Evolutionary conservation across 805 yeast species (phyloP), one percentile per base, ranked within the genome.

Genomic region (Starmera quercuum): DNA sequence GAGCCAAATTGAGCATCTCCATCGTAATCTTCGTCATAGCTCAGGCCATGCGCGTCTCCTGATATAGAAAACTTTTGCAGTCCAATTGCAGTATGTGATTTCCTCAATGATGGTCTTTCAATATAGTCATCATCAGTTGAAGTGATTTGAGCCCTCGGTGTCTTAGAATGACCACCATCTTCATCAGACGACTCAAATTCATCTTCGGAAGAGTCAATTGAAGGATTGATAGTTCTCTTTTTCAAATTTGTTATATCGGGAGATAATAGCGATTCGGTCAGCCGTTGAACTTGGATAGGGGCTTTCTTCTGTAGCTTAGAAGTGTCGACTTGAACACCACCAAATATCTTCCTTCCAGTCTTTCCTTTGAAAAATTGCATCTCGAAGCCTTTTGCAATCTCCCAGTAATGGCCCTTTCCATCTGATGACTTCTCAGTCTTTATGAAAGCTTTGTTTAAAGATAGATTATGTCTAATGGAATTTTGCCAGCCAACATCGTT

Each of bases 401-500:
- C 76, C 98, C 98, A 90, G 57, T 81, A 90, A 61, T 88, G 95
- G 15, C 72, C 73, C 54, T 83, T 83, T 7, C 90, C 87, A 60
- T 83, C 94, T 45, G 83, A 81, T 10, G 96, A 88, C 55, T 88
- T 82, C 45, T 84, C 95, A 16, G 92, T 80, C 59, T 90, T 90
- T 31, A 82, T 69, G 53, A 90, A 90, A 0, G 97, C 95, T 53
- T 92, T 92, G 59, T 90, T 92, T 47, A 90, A 68, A 10, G 96
- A 86, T 87, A 26, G 17, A 46, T 88, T 87, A 59, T 87, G 97
- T 35, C 97, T 76, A 40, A 87, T 87, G 24, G 95, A 86, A 59
- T 87, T 87, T 58, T 90, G 97, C 98, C 98, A 90, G 19, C 97
- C 96, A 9, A 85, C 82, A 46, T 86, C 95, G 38, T 83, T 82